phyloP scores from a whole-genome alignment of 2,329 filamentous ascomycete species.

The Pseudogymnoascus sp. region DNA sequence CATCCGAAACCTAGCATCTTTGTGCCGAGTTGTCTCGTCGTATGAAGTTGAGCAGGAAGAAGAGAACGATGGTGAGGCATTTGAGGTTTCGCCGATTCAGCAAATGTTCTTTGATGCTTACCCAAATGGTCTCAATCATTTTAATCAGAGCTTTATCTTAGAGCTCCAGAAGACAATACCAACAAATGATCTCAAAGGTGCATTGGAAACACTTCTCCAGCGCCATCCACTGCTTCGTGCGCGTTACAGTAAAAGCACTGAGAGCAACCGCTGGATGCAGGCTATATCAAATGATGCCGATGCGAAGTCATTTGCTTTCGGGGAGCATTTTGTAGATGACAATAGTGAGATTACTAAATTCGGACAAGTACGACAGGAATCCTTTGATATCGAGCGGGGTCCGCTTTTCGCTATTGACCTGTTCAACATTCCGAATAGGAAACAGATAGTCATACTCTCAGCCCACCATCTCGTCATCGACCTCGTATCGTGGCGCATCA shows the following conservation, averaged over 20 bases:
- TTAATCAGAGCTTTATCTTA: slow-evolving; percentile 25
- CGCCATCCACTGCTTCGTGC: slow-evolving; percentile 35
- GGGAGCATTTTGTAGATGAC: slow-evolving; percentile 35
- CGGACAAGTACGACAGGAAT: slow-evolving; percentile 28
- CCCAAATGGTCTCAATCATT: slow-evolving; percentile 17
- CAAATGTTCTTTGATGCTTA: slow-evolving; percentile 20
- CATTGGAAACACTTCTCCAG: slow-evolving; percentile 28
- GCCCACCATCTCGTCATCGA: slow-evolving; percentile 28
- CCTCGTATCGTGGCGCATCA: slow-evolving; percentile 32
- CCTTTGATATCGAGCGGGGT: slow-evolving; percentile 16
- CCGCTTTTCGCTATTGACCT: slow-evolving; percentile 21
- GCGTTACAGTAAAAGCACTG: slow-evolving; percentile 28
- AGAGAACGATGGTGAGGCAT: slow-evolving; percentile 12
- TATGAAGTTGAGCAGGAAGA: not conserved
- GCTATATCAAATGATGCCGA: slow-evolving; percentile 20
- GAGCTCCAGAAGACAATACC: slow-evolving; percentile 4
- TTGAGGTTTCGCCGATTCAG: slow-evolving; percentile 25
- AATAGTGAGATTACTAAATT: slow-evolving; percentile 22
- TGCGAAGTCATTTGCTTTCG: slow-evolving; percentile 31
- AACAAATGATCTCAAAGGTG: slow-evolving; percentile 14
- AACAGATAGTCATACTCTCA: slow-evolving; percentile 16
- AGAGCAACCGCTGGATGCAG: slow-evolving; percentile 29
- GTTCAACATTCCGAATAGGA: slow-evolving; percentile 14
- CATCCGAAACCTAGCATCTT: slow-evolving; percentile 11
- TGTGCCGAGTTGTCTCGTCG: not conserved